Conservation (phyloP, 805 yeast species). For the Gaillardinia entomophila region DNA sequence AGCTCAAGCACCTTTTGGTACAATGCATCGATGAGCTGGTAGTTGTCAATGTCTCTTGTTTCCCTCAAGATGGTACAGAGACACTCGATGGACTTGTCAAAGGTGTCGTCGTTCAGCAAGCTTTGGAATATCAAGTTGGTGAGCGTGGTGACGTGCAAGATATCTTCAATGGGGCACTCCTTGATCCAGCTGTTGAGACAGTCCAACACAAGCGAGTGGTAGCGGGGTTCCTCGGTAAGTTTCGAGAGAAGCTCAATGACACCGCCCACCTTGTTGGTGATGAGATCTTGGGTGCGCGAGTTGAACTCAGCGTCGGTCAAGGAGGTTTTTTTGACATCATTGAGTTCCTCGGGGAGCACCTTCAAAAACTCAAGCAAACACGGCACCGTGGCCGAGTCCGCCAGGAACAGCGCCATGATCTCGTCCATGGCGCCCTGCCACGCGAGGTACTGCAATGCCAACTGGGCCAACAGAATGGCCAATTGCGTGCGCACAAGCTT, state of each 20-base stretch:
- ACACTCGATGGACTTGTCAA: slow-evolving; percentile 84
- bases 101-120: slow-evolving; percentile 57
- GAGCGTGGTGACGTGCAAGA: slow-evolving; percentile 60
- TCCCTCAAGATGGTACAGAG: slow-evolving; percentile 76
- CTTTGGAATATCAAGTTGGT: slow-evolving; percentile 61
- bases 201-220: slow-evolving; percentile 47
- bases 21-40: slow-evolving; percentile 57
- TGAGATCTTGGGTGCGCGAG: slow-evolving; percentile 54
- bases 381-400: slow-evolving; percentile 28
- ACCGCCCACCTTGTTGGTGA: slow-evolving; percentile 60
- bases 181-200: slow-evolving; percentile 88
- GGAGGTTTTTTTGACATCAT: slow-evolving; percentile 70
- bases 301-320: slow-evolving; percentile 78
- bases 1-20: slow-evolving; percentile 64
- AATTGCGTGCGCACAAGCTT: slow-evolving; percentile 76
- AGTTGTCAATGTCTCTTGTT: slow-evolving; percentile 68
- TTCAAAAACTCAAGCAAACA: slow-evolving; percentile 72
- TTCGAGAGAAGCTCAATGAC: slow-evolving; percentile 54
- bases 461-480: slow-evolving; percentile 73
- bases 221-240: slow-evolving; percentile 6
- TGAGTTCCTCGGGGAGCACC: slow-evolving; percentile 86
- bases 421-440: slow-evolving; percentile 75
- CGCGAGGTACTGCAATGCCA: slow-evolving; percentile 67
- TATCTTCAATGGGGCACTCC: slow-evolving; percentile 70
- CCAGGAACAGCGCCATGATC: slow-evolving; percentile 46